Percentiles rank a stretch among this genome's conserved stretches.
phyloP scores from a whole-genome alignment of 106 monocot species.

The Dendrobium nobile region DNA sequence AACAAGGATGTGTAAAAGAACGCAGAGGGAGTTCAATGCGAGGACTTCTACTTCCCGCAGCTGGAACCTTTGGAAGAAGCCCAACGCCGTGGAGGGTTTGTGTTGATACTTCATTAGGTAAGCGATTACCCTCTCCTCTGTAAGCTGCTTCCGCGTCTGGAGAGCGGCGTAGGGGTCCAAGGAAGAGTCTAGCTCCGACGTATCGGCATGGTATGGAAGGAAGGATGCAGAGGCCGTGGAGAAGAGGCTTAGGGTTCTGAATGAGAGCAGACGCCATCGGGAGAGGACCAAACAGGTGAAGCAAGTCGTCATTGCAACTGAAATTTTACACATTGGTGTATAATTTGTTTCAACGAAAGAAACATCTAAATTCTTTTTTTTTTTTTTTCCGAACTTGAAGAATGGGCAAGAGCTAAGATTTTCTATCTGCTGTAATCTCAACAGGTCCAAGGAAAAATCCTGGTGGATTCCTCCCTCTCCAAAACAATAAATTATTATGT shows the following conservation, averaged over 20 bases:
- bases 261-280: neutral
- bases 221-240: neutral
- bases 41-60: neutral
- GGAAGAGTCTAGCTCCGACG: neutral
- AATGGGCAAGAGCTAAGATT: no score
- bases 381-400: no score
- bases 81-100: constrained; percentile 13
- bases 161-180: neutral
- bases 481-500: no score
- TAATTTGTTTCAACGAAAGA: no score
- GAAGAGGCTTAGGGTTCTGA: constrained; percentile 4
- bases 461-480: no score
- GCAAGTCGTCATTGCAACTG: neutral
- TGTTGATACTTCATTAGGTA: neutral
- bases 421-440: no score
- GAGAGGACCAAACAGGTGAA: neutral
- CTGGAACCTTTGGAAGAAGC: constrained; percentile 15
- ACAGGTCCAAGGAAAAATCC: no score
- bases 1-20: constrained; percentile 44
- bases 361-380: no score
- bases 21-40: constrained; percentile 22
- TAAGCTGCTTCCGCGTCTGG: neutral
- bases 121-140: neutral
- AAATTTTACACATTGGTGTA: no score
- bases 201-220: neutral